These are phyloP conservation scores for Bretschneidera sinensis DNA, from an alignment of 345 rosid species.

Conservation along the genomic window DNA sequence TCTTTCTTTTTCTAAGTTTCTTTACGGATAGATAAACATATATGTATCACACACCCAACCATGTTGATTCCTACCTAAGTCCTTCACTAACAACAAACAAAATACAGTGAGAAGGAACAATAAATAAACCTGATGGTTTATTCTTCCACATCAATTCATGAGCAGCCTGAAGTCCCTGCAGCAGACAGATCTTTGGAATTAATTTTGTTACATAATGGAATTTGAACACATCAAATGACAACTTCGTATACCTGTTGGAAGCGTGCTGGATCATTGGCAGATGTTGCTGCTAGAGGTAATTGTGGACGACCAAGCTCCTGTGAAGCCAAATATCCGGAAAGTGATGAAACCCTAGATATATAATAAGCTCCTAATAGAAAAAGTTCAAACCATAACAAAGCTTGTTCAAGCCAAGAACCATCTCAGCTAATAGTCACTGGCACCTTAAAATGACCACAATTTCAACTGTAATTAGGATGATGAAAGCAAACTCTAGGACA, in stretches of 20 bases:
- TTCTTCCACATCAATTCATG: slow-evolving; percentile 78
- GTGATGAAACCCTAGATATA: not conserved
- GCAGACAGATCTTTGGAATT: slow-evolving; percentile 12
- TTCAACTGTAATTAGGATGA: not conserved
- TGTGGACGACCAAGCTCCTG: slow-evolving; percentile 69
- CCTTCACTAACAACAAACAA: slow-evolving; percentile 6
- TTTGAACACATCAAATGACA: not conserved
- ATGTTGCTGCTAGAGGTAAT: slow-evolving; percentile 36
- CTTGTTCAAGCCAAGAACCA: not conserved
- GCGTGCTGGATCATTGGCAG: slow-evolving; percentile 47
- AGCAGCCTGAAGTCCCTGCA: slow-evolving; percentile 49
- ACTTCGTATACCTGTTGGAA: slow-evolving; percentile 55
- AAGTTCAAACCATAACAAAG: not conserved
- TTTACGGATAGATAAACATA: no score
- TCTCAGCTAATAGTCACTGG: not conserved
- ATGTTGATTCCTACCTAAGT: no score
- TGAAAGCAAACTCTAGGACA: not conserved
- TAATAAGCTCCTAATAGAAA: not conserved
- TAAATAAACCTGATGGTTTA: slow-evolving; percentile 63
- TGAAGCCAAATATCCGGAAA: not conserved
- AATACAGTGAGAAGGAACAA: slow-evolving; percentile 13
- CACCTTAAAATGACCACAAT: not conserved
- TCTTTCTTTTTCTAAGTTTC: no score
- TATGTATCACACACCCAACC: not conserved
- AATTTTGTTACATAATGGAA: not conserved